These are phyloP conservation scores for Hysterium pulicare DNA, from an alignment of 2,329 filamentous ascomycete species.

Conservation along the genomic window DNA sequence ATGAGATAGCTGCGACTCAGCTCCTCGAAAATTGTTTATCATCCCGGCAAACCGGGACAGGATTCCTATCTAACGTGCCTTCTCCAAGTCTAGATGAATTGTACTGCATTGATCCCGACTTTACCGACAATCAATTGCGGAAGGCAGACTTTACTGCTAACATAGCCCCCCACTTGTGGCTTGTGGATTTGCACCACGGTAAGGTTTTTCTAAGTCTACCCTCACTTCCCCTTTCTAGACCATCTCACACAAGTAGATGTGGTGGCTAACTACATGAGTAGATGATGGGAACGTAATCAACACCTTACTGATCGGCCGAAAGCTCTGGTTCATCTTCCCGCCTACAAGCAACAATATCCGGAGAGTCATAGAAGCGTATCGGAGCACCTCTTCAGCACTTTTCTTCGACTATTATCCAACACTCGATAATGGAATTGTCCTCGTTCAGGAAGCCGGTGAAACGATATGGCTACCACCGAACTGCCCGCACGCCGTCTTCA, in stretches of 20 bases:
- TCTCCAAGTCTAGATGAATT: too few relatives aligned
- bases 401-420: neutral
- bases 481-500: slow-evolving; percentile 8
- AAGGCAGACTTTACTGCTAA: neutral
- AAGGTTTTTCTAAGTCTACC: neutral
- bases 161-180: neutral
- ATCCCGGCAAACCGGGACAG: too few relatives aligned
- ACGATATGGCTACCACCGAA: slow-evolving; percentile 3
- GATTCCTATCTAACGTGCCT: too few relatives aligned
- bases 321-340: slow-evolving; percentile 6
- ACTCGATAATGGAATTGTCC: slow-evolving; percentile 1
- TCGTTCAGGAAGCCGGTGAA: slow-evolving; percentile 1
- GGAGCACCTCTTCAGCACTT: neutral
- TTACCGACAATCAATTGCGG: too few relatives aligned
- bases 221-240: neutral
- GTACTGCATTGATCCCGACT: too few relatives aligned
- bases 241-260: neutral
- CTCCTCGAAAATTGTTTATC: too few relatives aligned
- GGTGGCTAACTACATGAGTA: neutral
- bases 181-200: neutral
- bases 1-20: too few relatives aligned
- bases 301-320: slow-evolving; percentile 2
- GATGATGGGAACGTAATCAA: neutral
- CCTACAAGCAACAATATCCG: slow-evolving; percentile 1
- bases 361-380: neutral